These are phyloP conservation scores for Chrysoporthe deuterocubensis DNA, from an alignment of 2,329 filamentous ascomycete species.

Conservation along the genomic window DNA sequence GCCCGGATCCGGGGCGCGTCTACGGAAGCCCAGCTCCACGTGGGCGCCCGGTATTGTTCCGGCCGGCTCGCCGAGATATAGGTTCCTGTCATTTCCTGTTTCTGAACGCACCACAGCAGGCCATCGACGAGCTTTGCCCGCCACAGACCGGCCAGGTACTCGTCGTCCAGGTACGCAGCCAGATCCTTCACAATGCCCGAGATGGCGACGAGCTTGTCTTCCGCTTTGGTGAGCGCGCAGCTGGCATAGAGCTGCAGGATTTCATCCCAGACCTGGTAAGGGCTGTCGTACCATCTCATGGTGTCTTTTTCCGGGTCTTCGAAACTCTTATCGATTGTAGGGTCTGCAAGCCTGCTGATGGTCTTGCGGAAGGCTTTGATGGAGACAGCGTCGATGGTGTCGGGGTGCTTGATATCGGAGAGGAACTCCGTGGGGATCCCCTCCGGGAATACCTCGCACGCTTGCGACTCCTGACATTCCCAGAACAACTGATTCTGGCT, in stretches of 20 bases:
- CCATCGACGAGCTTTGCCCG: conserved; percentile 15
- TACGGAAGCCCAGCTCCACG: conserved; percentile 27
- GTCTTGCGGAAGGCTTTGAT: conserved; percentile 17
- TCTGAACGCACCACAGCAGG: conserved; percentile 13
- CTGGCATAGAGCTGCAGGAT: conserved; percentile 11
- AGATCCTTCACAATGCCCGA: conserved; percentile 24
- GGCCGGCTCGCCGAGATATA: not conserved
- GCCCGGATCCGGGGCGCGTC: not conserved
- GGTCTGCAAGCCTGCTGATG: not conserved
- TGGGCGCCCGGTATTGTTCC: conserved; percentile 14
- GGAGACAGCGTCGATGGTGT: not conserved
- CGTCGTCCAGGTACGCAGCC: conserved; percentile 1
- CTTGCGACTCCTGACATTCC: conserved; percentile 22
- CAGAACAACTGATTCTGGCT: conserved; percentile 19
- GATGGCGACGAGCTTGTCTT: conserved; percentile 24
- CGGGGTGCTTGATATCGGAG: not conserved
- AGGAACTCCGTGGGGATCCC: conserved; percentile 5
- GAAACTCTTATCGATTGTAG: not conserved
- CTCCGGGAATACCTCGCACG: conserved; percentile 19
- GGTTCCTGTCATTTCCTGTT: not conserved
- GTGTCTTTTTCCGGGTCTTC: not conserved
- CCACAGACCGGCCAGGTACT: conserved; percentile 25
- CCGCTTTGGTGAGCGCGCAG: conserved; percentile 15
- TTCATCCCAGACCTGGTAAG: conserved; percentile 18
- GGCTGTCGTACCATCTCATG: conserved; percentile 3